phyloP scores from a whole-genome alignment of 2,329 filamentous ascomycete genomes.

The Arachnopeziza araneosa region DNA sequence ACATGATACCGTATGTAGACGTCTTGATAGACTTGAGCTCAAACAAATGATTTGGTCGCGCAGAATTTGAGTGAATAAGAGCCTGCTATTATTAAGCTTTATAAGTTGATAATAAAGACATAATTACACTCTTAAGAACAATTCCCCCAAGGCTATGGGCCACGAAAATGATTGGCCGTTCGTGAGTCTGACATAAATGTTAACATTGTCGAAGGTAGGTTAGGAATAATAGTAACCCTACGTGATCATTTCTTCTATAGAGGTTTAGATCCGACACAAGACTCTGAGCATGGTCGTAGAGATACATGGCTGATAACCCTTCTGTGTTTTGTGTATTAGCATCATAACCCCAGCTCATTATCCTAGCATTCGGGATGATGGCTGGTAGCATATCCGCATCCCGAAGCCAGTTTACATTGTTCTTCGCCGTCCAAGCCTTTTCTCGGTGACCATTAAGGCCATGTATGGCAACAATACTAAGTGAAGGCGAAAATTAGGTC shows the following conservation, averaged over 20 bases:
- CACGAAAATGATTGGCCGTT: slow-evolving; percentile 15
- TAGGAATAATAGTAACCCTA: slow-evolving; percentile 6
- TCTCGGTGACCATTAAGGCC: slow-evolving; percentile 29
- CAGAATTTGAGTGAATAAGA: slow-evolving; percentile 32
- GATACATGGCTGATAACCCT: slow-evolving; percentile 25
- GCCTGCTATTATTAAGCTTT: slow-evolving; percentile 24
- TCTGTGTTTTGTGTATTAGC: slow-evolving; percentile 21
- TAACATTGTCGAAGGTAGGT: slow-evolving; percentile 1
- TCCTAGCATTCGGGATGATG: slow-evolving; percentile 31
- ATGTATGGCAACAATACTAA: slow-evolving; percentile 29
- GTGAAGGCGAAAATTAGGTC: slow-evolving; percentile 11
- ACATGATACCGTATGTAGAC: slow-evolving; percentile 36
- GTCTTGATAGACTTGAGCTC: slow-evolving; percentile 30
- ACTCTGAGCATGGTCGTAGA: slow-evolving; percentile 32
- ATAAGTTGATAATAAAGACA: background rate
- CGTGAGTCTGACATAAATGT: slow-evolving; percentile 8
- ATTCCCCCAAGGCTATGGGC: slow-evolving; percentile 17
- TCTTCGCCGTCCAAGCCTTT: slow-evolving; percentile 28
- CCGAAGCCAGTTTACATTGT: slow-evolving; percentile 25
- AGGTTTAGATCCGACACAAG: slow-evolving; percentile 32
- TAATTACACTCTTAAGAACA: slow-evolving; percentile 13
- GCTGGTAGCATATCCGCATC: slow-evolving; percentile 25
- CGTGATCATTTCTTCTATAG: slow-evolving; percentile 18
- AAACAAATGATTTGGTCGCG: slow-evolving; percentile 23
- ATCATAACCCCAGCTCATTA: slow-evolving; percentile 35